These are phyloP conservation scores for Viola odorata DNA, from an alignment of 345 rosid species.

Conservation along the genomic window DNA sequence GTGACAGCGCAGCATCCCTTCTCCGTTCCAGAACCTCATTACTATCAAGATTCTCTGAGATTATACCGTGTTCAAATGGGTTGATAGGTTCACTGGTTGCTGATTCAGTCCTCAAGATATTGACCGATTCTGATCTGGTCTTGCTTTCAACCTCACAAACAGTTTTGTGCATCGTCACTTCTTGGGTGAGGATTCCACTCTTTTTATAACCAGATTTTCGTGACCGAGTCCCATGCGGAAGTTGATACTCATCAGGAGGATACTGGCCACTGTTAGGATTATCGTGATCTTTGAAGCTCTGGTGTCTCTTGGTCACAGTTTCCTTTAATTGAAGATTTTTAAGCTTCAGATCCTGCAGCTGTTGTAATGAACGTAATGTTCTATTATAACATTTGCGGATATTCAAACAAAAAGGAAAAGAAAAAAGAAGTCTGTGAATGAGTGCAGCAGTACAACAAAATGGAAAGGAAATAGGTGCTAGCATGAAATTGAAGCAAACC, in stretches of 20 bases:
- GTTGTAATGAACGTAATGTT: too few species aligned
- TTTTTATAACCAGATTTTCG: conserved; percentile 24
- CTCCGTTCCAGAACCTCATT: conserved; percentile 25
- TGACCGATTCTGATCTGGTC: conserved; percentile 13
- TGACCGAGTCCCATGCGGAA: conserved; percentile 10
- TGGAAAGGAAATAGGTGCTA: too few species aligned
- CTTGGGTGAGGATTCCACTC: conserved; percentile 9
- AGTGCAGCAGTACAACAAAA: too few species aligned
- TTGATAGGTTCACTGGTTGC: conserved; percentile 23
- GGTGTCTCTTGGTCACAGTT: conserved; percentile 27
- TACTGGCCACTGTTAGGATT: conserved; percentile 12
- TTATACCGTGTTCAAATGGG: conserved; percentile 17
- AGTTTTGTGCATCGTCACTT: conserved; percentile 19
- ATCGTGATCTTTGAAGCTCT: conserved; percentile 27
- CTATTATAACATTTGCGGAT: too few species aligned
- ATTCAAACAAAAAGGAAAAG: too few species aligned
- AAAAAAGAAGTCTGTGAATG: too few species aligned
- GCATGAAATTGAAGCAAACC: too few species aligned
- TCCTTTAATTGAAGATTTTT: conserved; percentile 52
- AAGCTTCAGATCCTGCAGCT: conserved; percentile 48
- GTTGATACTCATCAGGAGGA: conserved; percentile 5
- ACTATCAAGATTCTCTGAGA: conserved; percentile 21
- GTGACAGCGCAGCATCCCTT: conserved; percentile 47
- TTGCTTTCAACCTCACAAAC: conserved; percentile 16
- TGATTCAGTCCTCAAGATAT: conserved; percentile 12